Base-by-base conservation (phyloP, 148 eudicot genomes). In the Vaccinium corymbosum region DNA sequence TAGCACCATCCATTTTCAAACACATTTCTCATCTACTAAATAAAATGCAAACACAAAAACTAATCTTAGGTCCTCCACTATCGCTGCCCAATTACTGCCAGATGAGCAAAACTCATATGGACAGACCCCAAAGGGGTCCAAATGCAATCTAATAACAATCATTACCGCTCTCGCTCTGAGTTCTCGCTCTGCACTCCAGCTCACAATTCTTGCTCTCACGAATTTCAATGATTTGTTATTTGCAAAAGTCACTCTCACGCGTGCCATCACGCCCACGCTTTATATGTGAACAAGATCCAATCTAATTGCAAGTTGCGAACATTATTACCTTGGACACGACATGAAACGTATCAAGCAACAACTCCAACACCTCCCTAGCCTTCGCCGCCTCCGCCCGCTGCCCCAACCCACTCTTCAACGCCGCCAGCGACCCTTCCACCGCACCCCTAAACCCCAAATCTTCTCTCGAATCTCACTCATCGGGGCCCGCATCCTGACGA, bases 401-500 rank as follows among this genome's bases (percentile, higher is more conserved):
- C 80, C 86, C 74, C 82, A 96, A 85, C 12, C 97, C 93, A 48
- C 84, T 83, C 87, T 83, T 88, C 73, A 96, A 13, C 59, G 93
- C 87, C 27, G 87, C 74, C 5, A 94, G 83, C 35, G 95, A 92
- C 1, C 85, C 90, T 19, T 93, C 94, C 64, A 96, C 92, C 0
- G 85, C 87, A 1, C 70, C 87, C 0, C 99, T 83, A 79, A 94
- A 94, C 35, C 80, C 91, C 15, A 83, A 57, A 96, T 92, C 92
- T 92, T 94, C 76, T 91, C 97, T 19, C 96, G 85, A 57, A 96
- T 85, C 89, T 96, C 98, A 2, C 89, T 84, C 20, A 96, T 71
- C 1, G 98, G 98, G 3, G 98, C 98, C 8, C 98, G 93, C 99
- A 96, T 96, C 3, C 99, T 84, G 12, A 94, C 94, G 4, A 97